A percentile compares a stretch with the other conserved stretches of the same genome.
Evolutionary conservation across 1,284 basidiomycete genomes (phyloP).

Genomic region (Fomitopsis palustris): DNA sequence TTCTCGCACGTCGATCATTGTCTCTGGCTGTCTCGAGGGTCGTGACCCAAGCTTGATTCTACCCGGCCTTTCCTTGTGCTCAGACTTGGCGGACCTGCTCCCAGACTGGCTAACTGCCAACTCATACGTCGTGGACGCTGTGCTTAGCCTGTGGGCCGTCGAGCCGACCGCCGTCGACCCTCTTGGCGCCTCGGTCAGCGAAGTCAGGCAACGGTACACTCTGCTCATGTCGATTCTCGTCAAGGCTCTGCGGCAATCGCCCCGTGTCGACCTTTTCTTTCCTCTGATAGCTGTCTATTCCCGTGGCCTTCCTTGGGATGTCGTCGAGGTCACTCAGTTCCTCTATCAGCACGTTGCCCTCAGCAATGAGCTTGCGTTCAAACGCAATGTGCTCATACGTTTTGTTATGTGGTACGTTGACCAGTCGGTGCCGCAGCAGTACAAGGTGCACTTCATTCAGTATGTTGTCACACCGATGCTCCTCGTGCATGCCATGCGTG

Average conservation of each 20-base stretch:
- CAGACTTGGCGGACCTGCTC: conserved; percentile 69
- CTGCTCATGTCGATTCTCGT: conserved; percentile 78
- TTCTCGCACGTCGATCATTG: conserved; percentile 60
- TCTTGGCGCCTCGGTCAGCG: conserved; percentile 43
- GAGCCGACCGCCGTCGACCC: conserved; percentile 49
- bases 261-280: conserved; percentile 86
- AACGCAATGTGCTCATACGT: conserved; percentile 79
- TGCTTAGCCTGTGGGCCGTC: conserved; percentile 73
- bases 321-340: conserved; percentile 82
- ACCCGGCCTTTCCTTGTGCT: conserved; percentile 74
- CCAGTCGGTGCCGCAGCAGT: conserved; percentile 60
- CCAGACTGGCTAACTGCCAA: conserved; percentile 76
- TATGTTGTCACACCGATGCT: conserved; percentile 89
- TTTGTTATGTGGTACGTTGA: conserved; percentile 87
- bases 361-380: conserved; percentile 61
- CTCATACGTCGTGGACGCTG: conserved; percentile 59
- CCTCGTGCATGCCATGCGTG: conserved; percentile 68
- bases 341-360: conserved; percentile 85
- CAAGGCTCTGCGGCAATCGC: conserved; percentile 60
- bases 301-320: conserved; percentile 79
- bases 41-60: conserved; percentile 53
- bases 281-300: conserved; percentile 86
- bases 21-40: conserved; percentile 55
- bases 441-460: conserved; percentile 87
- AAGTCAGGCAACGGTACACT: conserved; percentile 61